Evolutionary conservation across 2,329 filamentous ascomycete genomes (phyloP), one percentile per base, ranked within the genome.

Genomic region (Decorospora gaudefroyi): DNA sequence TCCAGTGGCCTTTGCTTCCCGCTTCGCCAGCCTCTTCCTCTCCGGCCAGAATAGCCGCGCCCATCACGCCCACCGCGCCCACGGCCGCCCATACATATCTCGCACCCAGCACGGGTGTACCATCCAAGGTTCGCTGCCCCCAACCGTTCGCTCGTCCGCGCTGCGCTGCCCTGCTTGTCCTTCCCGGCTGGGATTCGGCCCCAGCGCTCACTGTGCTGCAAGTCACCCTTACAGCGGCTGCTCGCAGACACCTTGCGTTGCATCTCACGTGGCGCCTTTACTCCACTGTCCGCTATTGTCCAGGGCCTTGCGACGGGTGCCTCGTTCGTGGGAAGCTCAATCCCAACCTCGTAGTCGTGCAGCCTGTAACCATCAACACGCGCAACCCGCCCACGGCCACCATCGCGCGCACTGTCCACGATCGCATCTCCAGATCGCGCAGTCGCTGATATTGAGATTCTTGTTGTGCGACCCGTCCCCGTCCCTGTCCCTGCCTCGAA

Each of bases 181-280:
- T 11, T 25, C 30, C 25, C 26, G 26, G 17, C 18, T 18, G 13
- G 15, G 16, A 32, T 16, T 18, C 36, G n/a, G 35, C 35, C 35
- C 25, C 33, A 18, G 22, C 19, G 8, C 33, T 13, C n/a, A 13
- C 22, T n/a, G 17, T 13, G 15, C 45, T 49, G 47, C 55, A 49
- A 51, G 48, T 44, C 47, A 46, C 56, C 55, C 56, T 58, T 55
- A 57, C 55, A 52, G 57, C 57, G 55, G 51, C 42, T 54, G 53
- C 46, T 41, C 44, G 41, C 55, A 51, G 44, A 27, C 28, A 9
- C 23, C 31, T 32, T 41, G 43, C 25, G 39, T 47, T 37, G 33
- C 46, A 21, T 25, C 39, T 51, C 49, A 55, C 54, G 52, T 57
- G 54, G 52, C 51, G 34, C 19, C 29, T 49, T 30, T 49, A 33